Evolutionary conservation across 2,329 filamentous ascomycete species (phyloP), one percentile per base, ranked within the genome.

Genomic region (Exserohilum rostratum): DNA sequence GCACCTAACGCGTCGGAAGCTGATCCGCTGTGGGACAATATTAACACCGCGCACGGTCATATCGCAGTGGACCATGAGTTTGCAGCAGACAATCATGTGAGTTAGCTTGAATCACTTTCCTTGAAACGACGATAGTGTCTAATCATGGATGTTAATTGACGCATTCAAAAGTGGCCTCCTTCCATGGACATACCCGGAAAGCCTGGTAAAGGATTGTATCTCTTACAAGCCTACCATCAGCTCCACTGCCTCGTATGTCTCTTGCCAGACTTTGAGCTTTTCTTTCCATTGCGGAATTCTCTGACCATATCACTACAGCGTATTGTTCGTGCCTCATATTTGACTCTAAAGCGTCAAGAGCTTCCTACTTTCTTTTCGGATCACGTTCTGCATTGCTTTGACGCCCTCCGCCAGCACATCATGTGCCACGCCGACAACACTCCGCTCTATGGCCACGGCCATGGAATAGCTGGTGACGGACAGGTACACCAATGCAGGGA

Each of bases 11-110:
- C 57, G 27, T 61, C 57, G 6, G 58, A 64, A 18, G 61, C 51
- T 10, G 60, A 68, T 31, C 35, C 38, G 12, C 53, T 65, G 12
- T 71, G 68, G 68, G 57, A 69, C 7, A 49, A 40, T 1, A 69
- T 71, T 38, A 53, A 57, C 17, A 64, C 64, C 6, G 53, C 66
- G 12, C 68, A 71, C 46, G 68, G 68, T 17, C 61, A 69, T 42
- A 58, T 71, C 13, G 64, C 68, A 11, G 55, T 70, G 13, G 68
- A 70, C 40, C 58, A 55, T 11, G 17, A 61, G 37, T 66, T 58
- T 59, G 68, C 68, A 3, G 49, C 48, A 18, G 34, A 39, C 43
- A 64, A 55, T 18, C 35, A 40, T 42, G 53, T 55, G 51, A 64
- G 51, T 57, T 17, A 34, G n/a, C 29, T 12, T 29, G 27, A 13